Evolutionary conservation across 2,329 filamentous ascomycete species (phyloP).

Genomic region (Talaromyces funiculosus): DNA sequence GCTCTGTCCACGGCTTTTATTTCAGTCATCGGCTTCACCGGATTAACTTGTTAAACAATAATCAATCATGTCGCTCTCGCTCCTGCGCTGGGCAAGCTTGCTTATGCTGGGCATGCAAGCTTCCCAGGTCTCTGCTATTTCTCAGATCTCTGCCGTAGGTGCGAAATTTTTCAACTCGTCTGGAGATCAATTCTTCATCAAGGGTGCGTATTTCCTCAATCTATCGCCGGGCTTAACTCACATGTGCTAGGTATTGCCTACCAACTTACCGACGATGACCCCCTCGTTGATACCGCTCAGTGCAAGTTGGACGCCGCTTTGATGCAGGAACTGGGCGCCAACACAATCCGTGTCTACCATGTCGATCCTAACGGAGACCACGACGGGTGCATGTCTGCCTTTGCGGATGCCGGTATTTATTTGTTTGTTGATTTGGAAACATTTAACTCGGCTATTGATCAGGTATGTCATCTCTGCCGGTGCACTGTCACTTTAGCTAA

Average conservation of each 20-base stretch:
- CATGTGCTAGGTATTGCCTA: conserved; percentile 63
- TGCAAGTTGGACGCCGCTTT: conserved; percentile 68
- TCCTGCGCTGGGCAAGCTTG: conserved; percentile 16
- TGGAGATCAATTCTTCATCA: conserved; percentile 77
- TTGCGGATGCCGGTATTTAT: conserved; percentile 77
- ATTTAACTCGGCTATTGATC: conserved; percentile 34
- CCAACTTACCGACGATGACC: conserved; percentile 62
- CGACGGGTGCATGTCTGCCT: conserved; percentile 71
- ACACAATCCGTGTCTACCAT: conserved; percentile 83
- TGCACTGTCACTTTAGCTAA: background rate
- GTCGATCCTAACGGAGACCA: conserved; percentile 69
- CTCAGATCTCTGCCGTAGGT: conserved; percentile 58
- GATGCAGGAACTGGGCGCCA: conserved; percentile 76
- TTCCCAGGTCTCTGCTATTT: conserved; percentile 38
- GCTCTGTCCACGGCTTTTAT: background rate
- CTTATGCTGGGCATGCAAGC: conserved; percentile 25
- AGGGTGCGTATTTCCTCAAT: conserved; percentile 50
- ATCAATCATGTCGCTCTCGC: conserved; percentile 13
- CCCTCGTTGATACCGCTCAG: conserved; percentile 68
- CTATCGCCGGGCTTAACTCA: background rate
- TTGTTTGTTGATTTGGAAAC: conserved; percentile 71
- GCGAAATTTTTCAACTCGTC: conserved; percentile 81
- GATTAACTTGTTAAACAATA: background rate
- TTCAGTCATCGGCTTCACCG: background rate
- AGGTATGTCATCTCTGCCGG: background rate